Percentiles rank a stretch among this genome's conserved stretches.
Evolutionary conservation across 202 grass and related monocot species (phyloP).

Genomic region (Carex sylvatica): DNA sequence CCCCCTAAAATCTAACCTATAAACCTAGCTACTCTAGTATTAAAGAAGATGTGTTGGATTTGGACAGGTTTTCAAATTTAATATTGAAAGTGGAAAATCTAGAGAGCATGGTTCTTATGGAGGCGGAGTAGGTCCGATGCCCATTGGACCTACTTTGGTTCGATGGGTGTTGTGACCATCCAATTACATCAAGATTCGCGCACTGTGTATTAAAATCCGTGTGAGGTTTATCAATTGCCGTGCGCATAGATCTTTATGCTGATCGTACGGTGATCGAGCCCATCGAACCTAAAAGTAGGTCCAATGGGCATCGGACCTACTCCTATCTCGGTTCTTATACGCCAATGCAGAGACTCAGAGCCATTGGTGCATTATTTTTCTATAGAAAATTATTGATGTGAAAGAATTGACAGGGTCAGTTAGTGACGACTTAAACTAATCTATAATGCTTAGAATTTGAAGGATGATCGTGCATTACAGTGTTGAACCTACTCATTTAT

Average conservation of each 20-base stretch:
- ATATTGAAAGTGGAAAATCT: slow-evolving; percentile 12
- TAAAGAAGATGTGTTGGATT: background rate
- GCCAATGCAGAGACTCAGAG: background rate
- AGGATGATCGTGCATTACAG: background rate
- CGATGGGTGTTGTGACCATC: too few relatives aligned
- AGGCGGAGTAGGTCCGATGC: too few relatives aligned
- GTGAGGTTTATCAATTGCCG: too few relatives aligned
- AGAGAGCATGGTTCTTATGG: background rate
- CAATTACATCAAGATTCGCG: too few relatives aligned
- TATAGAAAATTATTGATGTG: background rate
- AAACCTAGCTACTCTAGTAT: slow-evolving; percentile 6
- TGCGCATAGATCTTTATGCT: too few relatives aligned
- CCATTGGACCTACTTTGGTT: too few relatives aligned
- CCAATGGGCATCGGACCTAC: too few relatives aligned
- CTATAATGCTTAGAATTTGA: background rate
- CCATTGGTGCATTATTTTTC: background rate
- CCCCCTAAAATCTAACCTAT: background rate
- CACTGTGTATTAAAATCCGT: too few relatives aligned
- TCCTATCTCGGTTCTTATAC: too few relatives aligned
- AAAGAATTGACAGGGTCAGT: background rate
- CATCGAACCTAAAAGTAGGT: too few relatives aligned
- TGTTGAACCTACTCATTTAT: background rate
- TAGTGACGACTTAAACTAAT: background rate
- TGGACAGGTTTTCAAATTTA: slow-evolving; percentile 5
- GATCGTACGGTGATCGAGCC: too few relatives aligned